phyloP scores from a whole-genome alignment of 192 early-diverging fungal genomes.

The Gonapodya prolifera region DNA sequence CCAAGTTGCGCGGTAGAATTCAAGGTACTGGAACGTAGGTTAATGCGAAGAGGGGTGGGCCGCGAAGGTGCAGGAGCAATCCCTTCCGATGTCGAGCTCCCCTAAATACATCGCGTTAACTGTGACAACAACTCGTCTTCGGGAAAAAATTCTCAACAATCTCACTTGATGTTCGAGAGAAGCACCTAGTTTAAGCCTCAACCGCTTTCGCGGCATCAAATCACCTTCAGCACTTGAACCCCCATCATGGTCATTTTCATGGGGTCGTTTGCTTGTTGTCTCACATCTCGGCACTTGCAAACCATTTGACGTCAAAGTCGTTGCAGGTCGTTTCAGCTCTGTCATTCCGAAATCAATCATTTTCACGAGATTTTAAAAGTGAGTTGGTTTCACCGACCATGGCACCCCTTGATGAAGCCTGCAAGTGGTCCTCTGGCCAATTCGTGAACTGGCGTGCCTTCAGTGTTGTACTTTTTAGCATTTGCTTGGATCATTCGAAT shows the following conservation, averaged over 20 bases:
- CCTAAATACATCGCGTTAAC: no score
- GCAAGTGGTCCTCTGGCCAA: neutral
- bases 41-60: no score
- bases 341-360: neutral
- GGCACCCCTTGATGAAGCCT: neutral
- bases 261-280: neutral
- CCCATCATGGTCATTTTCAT: neutral
- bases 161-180: no score
- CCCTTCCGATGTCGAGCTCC: no score
- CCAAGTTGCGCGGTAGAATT: no score
- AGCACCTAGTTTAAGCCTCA: neutral
- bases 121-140: no score
- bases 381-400: neutral
- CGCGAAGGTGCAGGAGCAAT: no score
- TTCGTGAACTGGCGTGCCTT: neutral
- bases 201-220: neutral
- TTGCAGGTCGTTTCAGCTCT: neutral
- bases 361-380: neutral
- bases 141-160: no score
- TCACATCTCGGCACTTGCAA: neutral
- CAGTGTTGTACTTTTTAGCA: constrained; percentile 48
- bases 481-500: constrained; percentile 49
- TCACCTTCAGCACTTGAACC: neutral
- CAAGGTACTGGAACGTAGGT: no score
- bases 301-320: neutral